Base-by-base conservation (phyloP, 805 yeast species). In the Hanseniaspora meyeri region DNA sequence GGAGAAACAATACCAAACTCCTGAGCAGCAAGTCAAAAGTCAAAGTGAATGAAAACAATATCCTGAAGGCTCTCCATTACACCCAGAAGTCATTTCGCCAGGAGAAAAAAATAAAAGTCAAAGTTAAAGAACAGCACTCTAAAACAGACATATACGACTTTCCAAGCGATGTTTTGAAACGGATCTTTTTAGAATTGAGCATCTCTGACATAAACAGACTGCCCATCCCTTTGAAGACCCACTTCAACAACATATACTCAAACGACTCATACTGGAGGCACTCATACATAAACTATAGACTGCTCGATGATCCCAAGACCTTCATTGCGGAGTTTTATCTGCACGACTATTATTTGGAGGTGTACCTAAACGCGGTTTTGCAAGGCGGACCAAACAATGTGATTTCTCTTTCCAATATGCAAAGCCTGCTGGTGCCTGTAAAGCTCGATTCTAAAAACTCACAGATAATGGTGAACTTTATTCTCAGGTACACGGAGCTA, bases 1-100 rank as follows among this genome's bases (percentile, higher is more conserved):
- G 54, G 14, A 51, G 38, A 42, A 51, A 51, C 45, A 51, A 51
- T n/a, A 42, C 47, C 17, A 43, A 43, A 16, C 20, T 43, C 7
- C 19, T 43, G 19, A 43, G 47, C 32, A 43, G 17, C 47, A 43
- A 43, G 9, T 43, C 47, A 29, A 43, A 43, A n/a, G 47, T 43
- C 17, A 27, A 8, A 24, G 36, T 43, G 20, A 43, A 43, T 29
- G 47, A 43, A 11, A 29, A 20, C n/a, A 43, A 43, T 34, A 43
- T 43, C 27, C 27, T 24, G 5, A 24, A 24, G 27, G 27, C 27
- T 5, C 27, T 24, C 5, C 27, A 24, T 24, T 24, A 4, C 5
- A 24, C 5, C 27, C 27, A 24, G 19, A 19, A 19, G 29, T 10
- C 43, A 2, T 11, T 40, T 1, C 43, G 43, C 14, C 14, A 20